Base-by-base conservation (phyloP, 2,329 filamentous ascomycete genomes). In the Akanthomyces muscarius region DNA sequence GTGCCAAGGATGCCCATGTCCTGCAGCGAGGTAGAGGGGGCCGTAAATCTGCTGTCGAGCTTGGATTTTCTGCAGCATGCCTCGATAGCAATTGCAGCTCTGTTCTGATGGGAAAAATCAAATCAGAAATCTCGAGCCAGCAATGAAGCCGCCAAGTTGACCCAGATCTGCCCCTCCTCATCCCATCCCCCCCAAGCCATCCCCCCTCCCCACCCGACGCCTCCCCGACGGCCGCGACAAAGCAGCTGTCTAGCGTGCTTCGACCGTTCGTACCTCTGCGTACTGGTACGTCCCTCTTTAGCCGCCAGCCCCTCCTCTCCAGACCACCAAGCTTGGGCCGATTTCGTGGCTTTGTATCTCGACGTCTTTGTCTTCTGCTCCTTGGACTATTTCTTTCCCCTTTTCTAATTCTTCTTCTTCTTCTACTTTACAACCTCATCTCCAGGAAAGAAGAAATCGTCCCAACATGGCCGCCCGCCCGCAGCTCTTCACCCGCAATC, bases 401-500 rank as follows among this genome's bases (percentile, higher is more conserved):
- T 16, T 16, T 53, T 5, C 13, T 18, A 4, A 10, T 10, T 5
- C 14, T 18, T 16, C 18, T 16, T 7, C 10, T 4, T 55, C 21
- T 13, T 11, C 16, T 36, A 51, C n/a, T 52, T 8, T n/a, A 36
- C 50, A 33, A 8, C 18, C 7, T 7, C 33, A 36, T 11, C 33
- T 36, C 33, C 28, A 18, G 23, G 30, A 33, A 33, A 5, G 13
- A 44, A 11, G 23, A 42, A 13, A 28, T 21, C 28, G 18, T 36
- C 8, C 60, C 78, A 77, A 51, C 70, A 88, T 87, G 84, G 79
- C 85, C 55, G 70, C 78, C 59, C 81, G 83, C 73, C 84, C 85
- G 42, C 77, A 80, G 63, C 79, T 87, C 73, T 84, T 87, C 72
- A 88, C 86, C 50, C 80, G 83, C 68, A 85, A 84, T 72, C 82